phyloP scores from a whole-genome alignment of 2,329 filamentous ascomycete species.

The Fusarium verrucosum region DNA sequence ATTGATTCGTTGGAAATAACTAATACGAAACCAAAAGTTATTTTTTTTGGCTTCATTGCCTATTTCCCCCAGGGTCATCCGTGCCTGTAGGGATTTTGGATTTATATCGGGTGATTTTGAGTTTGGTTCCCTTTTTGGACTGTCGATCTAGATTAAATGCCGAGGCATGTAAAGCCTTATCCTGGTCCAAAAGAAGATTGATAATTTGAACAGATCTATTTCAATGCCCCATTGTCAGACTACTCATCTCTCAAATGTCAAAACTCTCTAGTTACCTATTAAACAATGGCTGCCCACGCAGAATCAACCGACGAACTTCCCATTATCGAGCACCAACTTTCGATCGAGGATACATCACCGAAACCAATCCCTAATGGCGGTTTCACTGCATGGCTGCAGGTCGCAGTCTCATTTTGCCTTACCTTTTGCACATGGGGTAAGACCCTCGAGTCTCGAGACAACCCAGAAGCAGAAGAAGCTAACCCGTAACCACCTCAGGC shows the following conservation, averaged over 20 bases:
- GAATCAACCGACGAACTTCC: not conserved
- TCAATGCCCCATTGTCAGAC: too few species aligned
- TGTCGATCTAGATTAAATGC: not conserved
- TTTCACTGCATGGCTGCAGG: conserved; percentile 35
- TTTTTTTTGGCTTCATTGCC: not conserved
- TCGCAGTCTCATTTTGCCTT: conserved; percentile 35
- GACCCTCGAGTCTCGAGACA: not conserved
- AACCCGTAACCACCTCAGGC: conserved; percentile 3
- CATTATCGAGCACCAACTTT: not conserved
- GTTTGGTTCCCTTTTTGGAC: too few species aligned
- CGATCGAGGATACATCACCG: not conserved
- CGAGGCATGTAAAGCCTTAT: not conserved
- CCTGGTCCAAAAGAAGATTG: not conserved
- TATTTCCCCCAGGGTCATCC: not conserved
- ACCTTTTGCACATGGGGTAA: conserved; percentile 42
- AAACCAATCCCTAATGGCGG: conserved; percentile 26
- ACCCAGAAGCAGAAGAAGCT: too few species aligned
- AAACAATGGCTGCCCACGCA: not conserved
- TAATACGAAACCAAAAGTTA: not conserved
- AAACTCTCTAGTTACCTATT: not conserved
- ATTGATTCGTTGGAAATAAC: too few species aligned
- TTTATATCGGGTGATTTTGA: not conserved
- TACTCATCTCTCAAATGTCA: too few species aligned
- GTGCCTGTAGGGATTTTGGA: not conserved
- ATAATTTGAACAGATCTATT: not conserved